These are phyloP conservation scores for Xylaria venustula DNA, from an alignment of 495 filamentous ascomycete species.

Conservation along the genomic window DNA sequence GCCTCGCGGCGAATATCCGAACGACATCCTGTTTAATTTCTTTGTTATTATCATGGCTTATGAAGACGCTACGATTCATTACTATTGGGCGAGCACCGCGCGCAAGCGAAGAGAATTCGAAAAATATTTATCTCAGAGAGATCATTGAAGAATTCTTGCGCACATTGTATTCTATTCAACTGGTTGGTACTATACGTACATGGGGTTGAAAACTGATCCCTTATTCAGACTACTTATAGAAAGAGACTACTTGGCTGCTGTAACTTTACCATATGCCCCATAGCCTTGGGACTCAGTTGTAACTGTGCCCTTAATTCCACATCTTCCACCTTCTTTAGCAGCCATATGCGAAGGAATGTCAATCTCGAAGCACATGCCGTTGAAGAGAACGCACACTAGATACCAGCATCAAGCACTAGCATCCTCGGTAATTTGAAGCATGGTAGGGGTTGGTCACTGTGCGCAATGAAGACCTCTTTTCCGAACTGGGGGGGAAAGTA, in stretches of 20 bases:
- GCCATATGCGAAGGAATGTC: no score
- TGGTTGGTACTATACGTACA: not conserved
- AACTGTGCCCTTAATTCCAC: no score
- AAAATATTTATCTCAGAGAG: not conserved
- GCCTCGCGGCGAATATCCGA: conserved; percentile 30
- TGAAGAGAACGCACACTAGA: not conserved
- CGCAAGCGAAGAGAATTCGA: not conserved
- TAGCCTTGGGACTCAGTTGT: no score
- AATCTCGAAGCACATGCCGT: not conserved
- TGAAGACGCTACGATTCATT: not conserved
- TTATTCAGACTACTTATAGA: not conserved
- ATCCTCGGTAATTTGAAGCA: conserved; percentile 20
- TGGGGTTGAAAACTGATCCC: not conserved
- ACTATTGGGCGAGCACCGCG: not conserved
- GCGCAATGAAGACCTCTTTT: no score
- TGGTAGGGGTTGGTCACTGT: conserved; percentile 32
- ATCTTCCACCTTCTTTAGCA: no score
- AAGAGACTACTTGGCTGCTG: no score
- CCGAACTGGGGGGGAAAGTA: no score
- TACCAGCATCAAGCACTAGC: not conserved
- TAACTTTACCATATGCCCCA: not conserved
- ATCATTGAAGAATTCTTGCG: not conserved
- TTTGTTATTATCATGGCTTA: conserved; percentile 12
- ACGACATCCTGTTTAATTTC: conserved; percentile 19
- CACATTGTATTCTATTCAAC: not conserved